Base-by-base conservation (phyloP, 140 eudicot genomes). In the Ambrosia hybrid region DNA sequence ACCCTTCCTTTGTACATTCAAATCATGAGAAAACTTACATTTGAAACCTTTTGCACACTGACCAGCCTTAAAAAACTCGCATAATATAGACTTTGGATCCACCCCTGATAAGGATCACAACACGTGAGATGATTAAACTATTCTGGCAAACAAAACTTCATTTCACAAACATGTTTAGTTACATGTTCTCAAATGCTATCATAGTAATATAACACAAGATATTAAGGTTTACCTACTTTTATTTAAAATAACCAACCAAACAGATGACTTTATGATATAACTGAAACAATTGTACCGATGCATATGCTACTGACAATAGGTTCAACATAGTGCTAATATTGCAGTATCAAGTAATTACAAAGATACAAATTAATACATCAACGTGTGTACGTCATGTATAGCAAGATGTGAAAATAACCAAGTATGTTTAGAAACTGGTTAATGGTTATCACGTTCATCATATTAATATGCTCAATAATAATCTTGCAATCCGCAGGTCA, bases 11-110 rank as follows among this genome's bases (percentile, higher is more conserved):
- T 90, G 97, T 39, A 93, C 82, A 81, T 90, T 93, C 78, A 93
- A 67, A 78, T 93, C 98, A 71, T 90, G 98, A 6, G 98, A 93
- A 76, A 90, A 93, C 81, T 90, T 93, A 83, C 98, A 90, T 63
- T 93, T 93, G 75, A 90, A 93, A 65, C 98, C 98, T 82, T 93
- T 93, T 9, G 94, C 89, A 83, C 98, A 93, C 76, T 93, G 98
- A 77, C 98, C 98, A 55, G 81, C 96, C 80, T 93, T 93, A 72
- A 82, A 93, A 67, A 85, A 89, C 82, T 93, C 98, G 2, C 98
- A 93, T 46, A 93, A 68, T 70, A 93, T 90, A 34, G 97, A 90
- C 84, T 93, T 93, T 59, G 98, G 97, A 88, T 90, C 98, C 77
- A 93, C 97, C 76, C 98, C 98, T 93, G 71, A 62, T 16, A 14